Base-by-base conservation (phyloP, 2,329 filamentous ascomycete genomes). In the Ceratocystiopsis minuta region DNA sequence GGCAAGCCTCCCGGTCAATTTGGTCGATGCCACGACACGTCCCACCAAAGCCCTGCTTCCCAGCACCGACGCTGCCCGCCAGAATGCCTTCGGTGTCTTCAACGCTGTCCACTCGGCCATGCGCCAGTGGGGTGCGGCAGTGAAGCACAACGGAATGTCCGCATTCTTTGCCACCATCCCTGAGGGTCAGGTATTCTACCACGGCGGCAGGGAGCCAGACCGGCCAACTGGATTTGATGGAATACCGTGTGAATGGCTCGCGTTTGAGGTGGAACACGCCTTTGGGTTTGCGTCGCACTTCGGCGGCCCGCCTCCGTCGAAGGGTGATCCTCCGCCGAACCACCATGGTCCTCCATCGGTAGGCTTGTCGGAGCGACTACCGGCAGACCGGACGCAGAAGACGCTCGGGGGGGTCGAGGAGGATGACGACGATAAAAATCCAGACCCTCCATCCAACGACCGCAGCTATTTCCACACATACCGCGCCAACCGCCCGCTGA, bases 231-330 rank as follows among this genome's bases (percentile, higher is more conserved):
- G 64, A 2, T 7, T 46, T 1, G 37, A n/a, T 20, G 43, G 40
- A 1, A 28, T 37, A 18, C 46, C 46, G 0, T 68, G 65, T 3
- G 75, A 85, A 51, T 85, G 80, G 79, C 62, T 86, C 1, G 80
- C 81, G 0, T 86, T 85, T 52, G 80, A 86, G 54, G 68, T 78
- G 4, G 80, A 86, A 50, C 81, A 86, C 56, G 76, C 80, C 0
- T 63, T 79, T 48, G 53, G 63, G 3, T 85, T 86, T 57, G 36
- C 35, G 4, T 32, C 31, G 31, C 5, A 12, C 31, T 32, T 32
- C 12, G n/a, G n/a, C n/a, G n/a, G n/a, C n/a, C n/a, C n/a, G n/a
- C n/a, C n/a, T n/a, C n/a, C n/a, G n/a, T n/a, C n/a, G n/a, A n/a
- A n/a, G n/a, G n/a, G n/a, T n/a, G n/a, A n/a, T n/a, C n/a, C n/a